A percentile compares a stretch with the other conserved stretches of the same genome.
phyloP scores from a whole-genome alignment of 257 asterid genomes.

The Rehmannia glutinosa region DNA sequence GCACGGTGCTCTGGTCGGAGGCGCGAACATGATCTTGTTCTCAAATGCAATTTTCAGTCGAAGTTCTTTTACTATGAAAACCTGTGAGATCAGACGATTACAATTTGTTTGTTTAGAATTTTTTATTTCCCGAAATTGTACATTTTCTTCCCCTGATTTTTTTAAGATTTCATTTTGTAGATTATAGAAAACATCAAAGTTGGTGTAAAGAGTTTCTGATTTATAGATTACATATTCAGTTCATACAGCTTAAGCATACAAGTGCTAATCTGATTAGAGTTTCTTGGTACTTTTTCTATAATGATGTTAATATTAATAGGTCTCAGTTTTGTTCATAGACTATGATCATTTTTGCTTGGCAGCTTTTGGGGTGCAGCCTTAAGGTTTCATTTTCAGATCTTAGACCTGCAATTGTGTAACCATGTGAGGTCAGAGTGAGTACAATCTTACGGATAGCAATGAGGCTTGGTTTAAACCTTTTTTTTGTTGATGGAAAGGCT shows the following conservation, averaged over 20 bases:
- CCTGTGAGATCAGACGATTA: constrained; percentile 4
- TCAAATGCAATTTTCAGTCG: constrained; percentile 5
- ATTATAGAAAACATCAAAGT: not conserved
- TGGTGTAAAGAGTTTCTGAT: not conserved
- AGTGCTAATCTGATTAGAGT: not conserved
- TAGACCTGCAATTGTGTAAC: not conserved
- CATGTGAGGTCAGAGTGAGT: too few species aligned
- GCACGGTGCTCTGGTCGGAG: not conserved
- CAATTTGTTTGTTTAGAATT: not conserved
- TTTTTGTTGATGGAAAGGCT: too few species aligned
- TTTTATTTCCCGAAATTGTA: constrained; percentile 6
- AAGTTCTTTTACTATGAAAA: not conserved
- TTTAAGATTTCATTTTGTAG: not conserved
- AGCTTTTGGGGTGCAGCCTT: not conserved
- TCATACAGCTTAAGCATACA: not conserved
- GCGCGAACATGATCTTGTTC: constrained; percentile 3
- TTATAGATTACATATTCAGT: too few species aligned
- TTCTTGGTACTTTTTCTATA: too few species aligned
- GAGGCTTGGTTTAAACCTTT: too few species aligned
- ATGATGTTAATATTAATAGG: too few species aligned
- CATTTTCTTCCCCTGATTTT: not conserved
- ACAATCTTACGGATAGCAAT: too few species aligned
- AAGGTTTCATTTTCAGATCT: not conserved
- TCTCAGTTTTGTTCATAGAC: too few species aligned
- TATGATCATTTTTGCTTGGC: too few species aligned